Percentiles rank a stretch among this genome's conserved stretches.
Conservation (phyloP, 768 basidiomycete species). For the Suillus ampliporus region DNA sequence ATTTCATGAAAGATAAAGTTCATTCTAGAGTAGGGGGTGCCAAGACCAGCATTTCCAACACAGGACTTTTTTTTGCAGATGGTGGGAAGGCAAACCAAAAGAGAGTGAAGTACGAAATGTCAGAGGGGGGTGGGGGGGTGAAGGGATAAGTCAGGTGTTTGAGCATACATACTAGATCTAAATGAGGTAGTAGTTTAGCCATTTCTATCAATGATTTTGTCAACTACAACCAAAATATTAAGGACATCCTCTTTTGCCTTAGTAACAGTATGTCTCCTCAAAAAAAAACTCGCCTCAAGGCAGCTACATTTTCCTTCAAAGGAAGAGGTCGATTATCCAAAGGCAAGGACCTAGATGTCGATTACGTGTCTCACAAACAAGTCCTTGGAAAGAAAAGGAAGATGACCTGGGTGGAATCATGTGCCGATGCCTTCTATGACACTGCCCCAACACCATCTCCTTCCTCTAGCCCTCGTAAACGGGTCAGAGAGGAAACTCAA, state of each 20-base stretch:
- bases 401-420: neutral
- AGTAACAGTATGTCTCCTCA: neutral
- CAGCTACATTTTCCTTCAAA: neutral
- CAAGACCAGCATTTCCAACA: neutral
- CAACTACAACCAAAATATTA: neutral
- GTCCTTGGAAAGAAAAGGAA: neutral
- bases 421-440: neutral
- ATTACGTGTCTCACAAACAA: neutral
- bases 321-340: neutral
- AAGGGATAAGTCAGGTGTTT: neutral
- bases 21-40: neutral
- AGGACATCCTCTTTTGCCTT: neutral
- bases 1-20: slow-evolving; percentile 9
- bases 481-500: neutral
- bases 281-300: neutral
- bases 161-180: neutral
- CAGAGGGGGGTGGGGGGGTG: neutral
- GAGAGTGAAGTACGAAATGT: neutral
- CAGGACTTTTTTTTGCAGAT: neutral
- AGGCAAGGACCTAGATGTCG: neutral
- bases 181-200: too few species aligned
- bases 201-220: too few species aligned
- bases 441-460: neutral
- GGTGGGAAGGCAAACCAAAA: neutral
- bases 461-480: neutral